These are phyloP conservation scores for Hyphodiscus hymeniophilus DNA, from an alignment of 495 filamentous ascomycete genomes.

Conservation along the genomic window DNA sequence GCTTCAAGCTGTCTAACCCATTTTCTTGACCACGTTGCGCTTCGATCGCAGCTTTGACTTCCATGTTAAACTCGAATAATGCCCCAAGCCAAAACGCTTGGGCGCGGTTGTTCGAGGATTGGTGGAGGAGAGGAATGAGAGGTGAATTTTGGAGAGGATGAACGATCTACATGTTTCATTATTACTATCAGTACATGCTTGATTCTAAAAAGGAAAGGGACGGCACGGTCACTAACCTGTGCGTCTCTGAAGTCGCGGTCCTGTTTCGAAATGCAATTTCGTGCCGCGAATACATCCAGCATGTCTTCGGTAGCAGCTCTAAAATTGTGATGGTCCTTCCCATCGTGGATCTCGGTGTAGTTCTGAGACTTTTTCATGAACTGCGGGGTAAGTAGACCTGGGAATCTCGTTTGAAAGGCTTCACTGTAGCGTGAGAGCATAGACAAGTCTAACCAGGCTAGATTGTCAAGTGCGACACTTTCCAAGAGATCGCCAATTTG, in stretches of 20 bases:
- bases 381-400: neutral
- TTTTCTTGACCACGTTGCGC: conserved; percentile 26
- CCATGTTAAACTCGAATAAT: conserved; percentile 43
- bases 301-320: conserved; percentile 15
- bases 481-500: conserved; percentile 5
- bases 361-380: neutral
- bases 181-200: conserved; percentile 32
- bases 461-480: conserved; percentile 39
- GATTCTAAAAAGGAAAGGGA: conserved; percentile 10
- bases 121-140: conserved; percentile 34
- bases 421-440: conserved; percentile 34
- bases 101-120: conserved; percentile 19
- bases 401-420: conserved; percentile 8
- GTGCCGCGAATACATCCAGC: conserved; percentile 8
- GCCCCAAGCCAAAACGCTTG: conserved; percentile 35
- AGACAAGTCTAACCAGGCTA: conserved; percentile 40
- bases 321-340: conserved; percentile 1
- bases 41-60: conserved; percentile 28
- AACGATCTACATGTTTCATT: conserved; percentile 40
- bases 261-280: conserved; percentile 22
- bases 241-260: conserved; percentile 25
- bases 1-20: conserved; percentile 36
- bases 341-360: conserved; percentile 13
- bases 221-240: conserved; percentile 41
- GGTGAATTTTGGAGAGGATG: conserved; percentile 59